Evolutionary conservation across 2,329 filamentous ascomycete genomes (phyloP).

Genomic region (Clonostachys rosea): DNA sequence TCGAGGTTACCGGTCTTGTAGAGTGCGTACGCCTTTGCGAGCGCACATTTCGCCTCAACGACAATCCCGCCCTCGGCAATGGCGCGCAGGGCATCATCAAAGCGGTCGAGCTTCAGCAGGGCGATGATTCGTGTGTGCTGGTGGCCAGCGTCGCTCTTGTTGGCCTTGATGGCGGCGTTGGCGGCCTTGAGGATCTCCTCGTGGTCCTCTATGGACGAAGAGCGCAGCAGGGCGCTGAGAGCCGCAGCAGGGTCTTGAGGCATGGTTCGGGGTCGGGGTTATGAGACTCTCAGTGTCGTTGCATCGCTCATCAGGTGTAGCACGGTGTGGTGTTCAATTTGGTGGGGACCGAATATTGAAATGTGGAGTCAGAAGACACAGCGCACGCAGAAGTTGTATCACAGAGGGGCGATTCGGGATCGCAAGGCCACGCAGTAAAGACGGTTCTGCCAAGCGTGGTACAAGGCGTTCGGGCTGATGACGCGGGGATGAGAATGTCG

Average conservation of each 20-base stretch:
- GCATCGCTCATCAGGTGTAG: constrained; percentile 11
- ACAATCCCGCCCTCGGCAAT: constrained; percentile 59
- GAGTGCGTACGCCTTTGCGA: constrained; percentile 77
- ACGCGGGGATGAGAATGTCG: too few species aligned
- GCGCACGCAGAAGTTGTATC: too few species aligned
- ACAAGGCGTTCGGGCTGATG: too few species aligned
- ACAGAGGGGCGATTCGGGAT: too few species aligned
- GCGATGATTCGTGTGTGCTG: constrained; percentile 70
- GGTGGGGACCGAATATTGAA: too few species aligned
- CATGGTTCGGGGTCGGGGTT: constrained; percentile 16
- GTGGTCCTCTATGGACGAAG: constrained; percentile 62
- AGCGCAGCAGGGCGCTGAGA: constrained; percentile 49
- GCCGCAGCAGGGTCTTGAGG: constrained; percentile 40
- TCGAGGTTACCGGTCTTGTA: constrained; percentile 72
- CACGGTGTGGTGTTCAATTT: neutral
- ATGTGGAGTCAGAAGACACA: too few species aligned
- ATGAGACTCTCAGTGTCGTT: neutral
- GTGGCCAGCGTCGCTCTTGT: constrained; percentile 53
- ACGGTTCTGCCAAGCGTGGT: too few species aligned
- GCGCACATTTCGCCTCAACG: constrained; percentile 54
- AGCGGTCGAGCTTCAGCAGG: constrained; percentile 77
- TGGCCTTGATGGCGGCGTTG: constrained; percentile 56
- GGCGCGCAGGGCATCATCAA: constrained; percentile 68
- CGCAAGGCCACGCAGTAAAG: too few species aligned
- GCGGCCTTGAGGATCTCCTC: constrained; percentile 65